Conservation (phyloP, 2,329 filamentous ascomycete species). For the Didymella keratinophila region DNA sequence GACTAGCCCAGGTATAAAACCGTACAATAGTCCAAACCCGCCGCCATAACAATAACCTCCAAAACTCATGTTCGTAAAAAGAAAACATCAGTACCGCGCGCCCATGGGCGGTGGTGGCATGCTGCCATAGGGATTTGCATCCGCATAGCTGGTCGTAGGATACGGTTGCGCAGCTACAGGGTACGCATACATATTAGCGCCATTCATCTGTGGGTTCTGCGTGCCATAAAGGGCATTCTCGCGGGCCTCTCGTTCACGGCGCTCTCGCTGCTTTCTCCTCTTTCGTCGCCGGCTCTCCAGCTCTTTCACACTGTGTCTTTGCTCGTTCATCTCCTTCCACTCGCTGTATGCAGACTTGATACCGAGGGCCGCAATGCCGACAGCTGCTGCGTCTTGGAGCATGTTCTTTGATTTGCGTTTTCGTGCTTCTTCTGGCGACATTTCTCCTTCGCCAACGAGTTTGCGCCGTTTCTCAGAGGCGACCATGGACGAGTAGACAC, state of each 20-base stretch:
- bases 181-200: slow-evolving; percentile 50
- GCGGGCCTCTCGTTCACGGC: slow-evolving; percentile 56
- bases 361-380: slow-evolving; percentile 72
- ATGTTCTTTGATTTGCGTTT: slow-evolving; percentile 70
- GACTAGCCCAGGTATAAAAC: slow-evolving; percentile 17
- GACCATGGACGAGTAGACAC: slow-evolving; percentile 69
- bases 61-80: neutral
- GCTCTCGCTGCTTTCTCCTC: slow-evolving; percentile 54
- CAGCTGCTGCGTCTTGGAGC: slow-evolving; percentile 69
- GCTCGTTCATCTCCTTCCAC: slow-evolving; percentile 72
- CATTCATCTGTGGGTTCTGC: slow-evolving; percentile 35
- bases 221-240: slow-evolving; percentile 51
- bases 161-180: slow-evolving; percentile 48
- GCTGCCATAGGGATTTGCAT: slow-evolving; percentile 56
- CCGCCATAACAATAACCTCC: neutral
- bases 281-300: slow-evolving; percentile 60
- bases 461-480: slow-evolving; percentile 68
- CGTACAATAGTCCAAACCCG: neutral
- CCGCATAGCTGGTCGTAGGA: slow-evolving; percentile 52
- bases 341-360: slow-evolving; percentile 71
- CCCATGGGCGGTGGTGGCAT: slow-evolving; percentile 53
- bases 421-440: slow-evolving; percentile 67
- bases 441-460: slow-evolving; percentile 69
- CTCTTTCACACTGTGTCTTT: slow-evolving; percentile 64
- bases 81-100: slow-evolving; percentile 38